Percentiles rank a stretch among this genome's conserved stretches.
These are phyloP conservation scores for Globisporangium uncinulatum DNA, from an alignment of 352 stramenopile species.

Conservation along the genomic window DNA sequence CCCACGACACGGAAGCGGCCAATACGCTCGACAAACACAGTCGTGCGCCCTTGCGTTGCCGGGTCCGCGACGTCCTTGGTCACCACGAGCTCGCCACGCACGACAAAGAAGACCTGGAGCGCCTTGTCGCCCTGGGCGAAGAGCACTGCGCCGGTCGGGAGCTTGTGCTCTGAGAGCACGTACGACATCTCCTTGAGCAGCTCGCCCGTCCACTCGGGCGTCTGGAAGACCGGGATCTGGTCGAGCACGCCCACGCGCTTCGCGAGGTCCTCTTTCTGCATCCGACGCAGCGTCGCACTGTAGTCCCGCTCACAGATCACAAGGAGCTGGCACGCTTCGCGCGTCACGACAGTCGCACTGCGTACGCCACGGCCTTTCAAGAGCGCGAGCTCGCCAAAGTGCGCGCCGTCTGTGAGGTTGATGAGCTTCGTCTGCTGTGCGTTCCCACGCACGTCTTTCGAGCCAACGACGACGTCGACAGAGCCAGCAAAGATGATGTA, in stretches of 20 bases:
- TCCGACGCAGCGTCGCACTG: constrained; percentile 53
- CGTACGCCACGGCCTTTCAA: constrained; percentile 70
- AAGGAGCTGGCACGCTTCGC: constrained; percentile 52
- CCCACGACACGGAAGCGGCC: constrained; percentile 55
- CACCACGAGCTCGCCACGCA: constrained; percentile 53
- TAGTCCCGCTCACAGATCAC: constrained; percentile 78
- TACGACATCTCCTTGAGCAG: constrained; percentile 72
- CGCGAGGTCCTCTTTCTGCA: constrained; percentile 67
- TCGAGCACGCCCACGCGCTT: constrained; percentile 55
- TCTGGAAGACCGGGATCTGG: constrained; percentile 70
- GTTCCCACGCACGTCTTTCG: constrained; percentile 44
- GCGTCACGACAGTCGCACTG: constrained; percentile 61
- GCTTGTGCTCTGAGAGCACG: constrained; percentile 53
- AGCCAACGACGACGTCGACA: constrained; percentile 60
- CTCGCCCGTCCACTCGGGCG: constrained; percentile 62
- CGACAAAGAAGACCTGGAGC: constrained; percentile 63
- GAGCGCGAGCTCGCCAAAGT: constrained; percentile 67
- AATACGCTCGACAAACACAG: constrained; percentile 53
- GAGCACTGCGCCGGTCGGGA: constrained; percentile 35
- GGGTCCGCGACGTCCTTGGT: constrained; percentile 48
- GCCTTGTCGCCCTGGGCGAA: constrained; percentile 62
- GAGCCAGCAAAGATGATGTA: constrained; percentile 75
- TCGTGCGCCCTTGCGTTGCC: constrained; percentile 21
- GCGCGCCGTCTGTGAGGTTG: constrained; percentile 59
- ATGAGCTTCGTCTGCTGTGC: constrained; percentile 59